Conservation (phyloP, 768 basidiomycete species). For the Epithele typhae region DNA sequence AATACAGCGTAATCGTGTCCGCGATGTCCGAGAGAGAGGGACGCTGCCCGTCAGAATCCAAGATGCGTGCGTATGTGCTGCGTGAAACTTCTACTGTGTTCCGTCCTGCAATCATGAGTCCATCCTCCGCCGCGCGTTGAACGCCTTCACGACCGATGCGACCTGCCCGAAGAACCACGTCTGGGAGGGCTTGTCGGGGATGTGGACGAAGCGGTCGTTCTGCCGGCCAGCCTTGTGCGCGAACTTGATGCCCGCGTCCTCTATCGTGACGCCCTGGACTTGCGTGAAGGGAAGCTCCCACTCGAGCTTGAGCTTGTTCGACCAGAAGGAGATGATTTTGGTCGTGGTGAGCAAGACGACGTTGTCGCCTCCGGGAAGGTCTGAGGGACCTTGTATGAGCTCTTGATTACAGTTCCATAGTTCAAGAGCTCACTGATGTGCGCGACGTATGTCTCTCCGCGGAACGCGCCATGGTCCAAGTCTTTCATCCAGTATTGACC, state of each 20-base stretch:
- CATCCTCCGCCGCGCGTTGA: conserved; percentile 72
- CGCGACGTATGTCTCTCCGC: conserved; percentile 83
- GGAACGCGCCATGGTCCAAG: conserved; percentile 82
- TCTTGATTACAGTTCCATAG: neutral
- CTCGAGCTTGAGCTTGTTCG: conserved; percentile 75
- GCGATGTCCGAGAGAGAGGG: too few relatives aligned
- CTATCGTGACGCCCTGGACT: conserved; percentile 83
- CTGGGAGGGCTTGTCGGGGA: conserved; percentile 71
- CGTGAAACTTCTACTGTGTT: too few relatives aligned
- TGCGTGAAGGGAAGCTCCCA: conserved; percentile 92
- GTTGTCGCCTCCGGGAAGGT: conserved; percentile 75
- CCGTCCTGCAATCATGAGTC: conserved; percentile 32
- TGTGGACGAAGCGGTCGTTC: conserved; percentile 71
- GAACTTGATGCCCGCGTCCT: conserved; percentile 88
- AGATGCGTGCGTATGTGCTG: too few relatives aligned
- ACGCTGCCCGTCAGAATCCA: too few relatives aligned
- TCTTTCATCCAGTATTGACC: conserved; percentile 99
- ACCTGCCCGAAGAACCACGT: conserved; percentile 80
- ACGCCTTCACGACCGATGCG: conserved; percentile 69
- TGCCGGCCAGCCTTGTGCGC: conserved; percentile 75
- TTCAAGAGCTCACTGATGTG: conserved; percentile 66
- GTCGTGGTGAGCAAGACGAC: conserved; percentile 76
- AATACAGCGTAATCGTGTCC: conserved; percentile 7
- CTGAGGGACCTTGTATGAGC: conserved; percentile 31
- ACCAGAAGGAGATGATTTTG: conserved; percentile 79